These are phyloP conservation scores for Ilex paraguariensis DNA, from an alignment of 305 asterid species.

Conservation along the genomic window DNA sequence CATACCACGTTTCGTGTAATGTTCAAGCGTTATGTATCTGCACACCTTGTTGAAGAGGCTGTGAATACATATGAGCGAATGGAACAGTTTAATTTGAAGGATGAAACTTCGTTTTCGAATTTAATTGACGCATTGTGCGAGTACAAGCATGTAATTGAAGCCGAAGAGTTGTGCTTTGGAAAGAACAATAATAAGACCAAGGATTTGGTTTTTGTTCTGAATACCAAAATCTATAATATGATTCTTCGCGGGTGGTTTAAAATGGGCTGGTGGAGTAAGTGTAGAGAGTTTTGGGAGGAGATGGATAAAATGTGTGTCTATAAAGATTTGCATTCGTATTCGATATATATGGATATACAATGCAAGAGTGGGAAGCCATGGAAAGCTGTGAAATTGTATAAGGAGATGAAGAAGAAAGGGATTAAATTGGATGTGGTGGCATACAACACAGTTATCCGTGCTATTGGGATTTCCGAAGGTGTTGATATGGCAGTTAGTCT, in stretches of 20 bases:
- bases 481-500: conserved; percentile 69
- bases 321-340: conserved; percentile 75
- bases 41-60: conserved; percentile 79
- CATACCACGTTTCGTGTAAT: conserved; percentile 65
- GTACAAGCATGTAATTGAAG: conserved; percentile 85
- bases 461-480: conserved; percentile 73
- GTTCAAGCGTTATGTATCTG: conserved; percentile 70
- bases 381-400: conserved; percentile 74
- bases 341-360: conserved; percentile 82
- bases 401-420: conserved; percentile 79
- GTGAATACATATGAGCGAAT: conserved; percentile 53
- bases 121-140: conserved; percentile 82
- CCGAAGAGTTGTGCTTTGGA: conserved; percentile 74
- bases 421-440: conserved; percentile 68
- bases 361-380: conserved; percentile 83
- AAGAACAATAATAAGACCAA: conserved; percentile 20
- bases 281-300: conserved; percentile 84
- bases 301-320: conserved; percentile 69
- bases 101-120: conserved; percentile 61
- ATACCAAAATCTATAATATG: conserved; percentile 59
- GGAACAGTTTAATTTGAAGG: conserved; percentile 60
- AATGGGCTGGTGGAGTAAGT: conserved; percentile 80
- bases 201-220: conserved; percentile 30
- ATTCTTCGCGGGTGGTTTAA: conserved; percentile 87
- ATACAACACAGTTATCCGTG: conserved; percentile 68